phyloP scores from a whole-genome alignment of 1,284 basidiomycete species.

The Cryptococcus neoformans region DNA sequence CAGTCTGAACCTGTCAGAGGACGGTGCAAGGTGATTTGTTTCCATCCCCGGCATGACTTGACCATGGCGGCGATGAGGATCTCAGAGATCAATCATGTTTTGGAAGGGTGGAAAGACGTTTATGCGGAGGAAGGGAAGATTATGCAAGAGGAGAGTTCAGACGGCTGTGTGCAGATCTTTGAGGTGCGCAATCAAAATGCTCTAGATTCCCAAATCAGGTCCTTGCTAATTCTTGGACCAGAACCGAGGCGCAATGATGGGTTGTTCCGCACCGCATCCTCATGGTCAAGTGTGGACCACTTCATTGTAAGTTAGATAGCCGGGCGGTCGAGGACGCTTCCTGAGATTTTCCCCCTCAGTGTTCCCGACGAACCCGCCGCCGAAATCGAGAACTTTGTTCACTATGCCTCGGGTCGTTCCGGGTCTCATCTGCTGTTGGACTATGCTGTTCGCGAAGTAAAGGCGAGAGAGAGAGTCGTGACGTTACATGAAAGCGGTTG shows the following conservation, averaged over 20 bases:
- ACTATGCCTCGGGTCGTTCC: too few species aligned
- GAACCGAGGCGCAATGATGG: constrained; percentile 97
- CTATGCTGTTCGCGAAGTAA: constrained; percentile 71
- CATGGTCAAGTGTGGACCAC: constrained; percentile 60
- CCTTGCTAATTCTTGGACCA: constrained; percentile 42
- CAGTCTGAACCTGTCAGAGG: constrained; percentile 71
- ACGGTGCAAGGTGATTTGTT: constrained; percentile 84
- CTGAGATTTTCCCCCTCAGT: too few species aligned
- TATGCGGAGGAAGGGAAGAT: constrained; percentile 60
- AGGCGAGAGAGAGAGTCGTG: constrained; percentile 63
- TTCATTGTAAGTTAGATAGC: too few species aligned
- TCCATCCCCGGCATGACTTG: constrained; percentile 86
- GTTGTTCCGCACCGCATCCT: constrained; percentile 92
- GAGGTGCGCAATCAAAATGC: constrained; percentile 56
- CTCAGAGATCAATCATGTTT: constrained; percentile 64
- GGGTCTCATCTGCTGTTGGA: constrained; percentile 64
- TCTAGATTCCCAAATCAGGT: not conserved
- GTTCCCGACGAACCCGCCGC: too few species aligned
- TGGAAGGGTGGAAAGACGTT: constrained; percentile 72
- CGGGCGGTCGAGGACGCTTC: too few species aligned
- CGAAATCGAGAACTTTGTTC: too few species aligned
- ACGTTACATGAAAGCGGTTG: constrained; percentile 60
- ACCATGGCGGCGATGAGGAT: constrained; percentile 71
- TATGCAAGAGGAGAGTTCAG: constrained; percentile 44
- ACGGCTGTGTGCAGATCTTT: constrained; percentile 81